Conservation (phyloP, 768 basidiomycete genomes). For the Antrodiella citrinella region DNA sequence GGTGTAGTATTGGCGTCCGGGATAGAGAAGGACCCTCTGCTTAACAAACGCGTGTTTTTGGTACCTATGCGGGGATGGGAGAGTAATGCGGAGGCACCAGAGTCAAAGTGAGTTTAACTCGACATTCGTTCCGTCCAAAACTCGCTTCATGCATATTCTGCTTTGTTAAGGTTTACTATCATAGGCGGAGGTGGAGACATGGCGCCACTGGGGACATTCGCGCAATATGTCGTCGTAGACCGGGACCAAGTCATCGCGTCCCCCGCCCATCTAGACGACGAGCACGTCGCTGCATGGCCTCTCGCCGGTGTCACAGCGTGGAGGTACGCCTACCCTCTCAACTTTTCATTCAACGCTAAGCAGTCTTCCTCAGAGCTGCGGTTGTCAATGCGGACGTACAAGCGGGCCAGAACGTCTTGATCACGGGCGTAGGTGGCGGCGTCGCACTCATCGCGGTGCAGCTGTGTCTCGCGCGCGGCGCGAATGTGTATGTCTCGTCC, state of each 20-base stretch:
- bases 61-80: conserved; percentile 75
- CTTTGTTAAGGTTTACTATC: conserved; percentile 43
- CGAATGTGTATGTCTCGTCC: conserved; percentile 79
- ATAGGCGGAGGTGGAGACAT: conserved; percentile 57
- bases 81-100: conserved; percentile 53
- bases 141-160: not conserved
- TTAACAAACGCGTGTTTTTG: conserved; percentile 66
- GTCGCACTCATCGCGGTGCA: conserved; percentile 75
- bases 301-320: conserved; percentile 75
- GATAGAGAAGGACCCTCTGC: conserved; percentile 42
- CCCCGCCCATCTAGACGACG: conserved; percentile 59
- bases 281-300: conserved; percentile 72
- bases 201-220: conserved; percentile 61
- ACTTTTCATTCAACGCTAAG: not conserved
- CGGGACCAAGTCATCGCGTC: conserved; percentile 58
- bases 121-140: not conserved
- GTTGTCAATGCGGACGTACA: conserved; percentile 57
- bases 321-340: conserved; percentile 45
- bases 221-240: conserved; percentile 69
- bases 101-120: conserved; percentile 39
- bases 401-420: conserved; percentile 62
- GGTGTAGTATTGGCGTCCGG: conserved; percentile 57
- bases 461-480: conserved; percentile 65
- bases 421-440: conserved; percentile 80
- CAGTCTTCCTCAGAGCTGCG: conserved; percentile 38